Evolutionary conservation across 192 early-diverging fungal species (phyloP).

Genomic region (Umbelopsis vinacea): DNA sequence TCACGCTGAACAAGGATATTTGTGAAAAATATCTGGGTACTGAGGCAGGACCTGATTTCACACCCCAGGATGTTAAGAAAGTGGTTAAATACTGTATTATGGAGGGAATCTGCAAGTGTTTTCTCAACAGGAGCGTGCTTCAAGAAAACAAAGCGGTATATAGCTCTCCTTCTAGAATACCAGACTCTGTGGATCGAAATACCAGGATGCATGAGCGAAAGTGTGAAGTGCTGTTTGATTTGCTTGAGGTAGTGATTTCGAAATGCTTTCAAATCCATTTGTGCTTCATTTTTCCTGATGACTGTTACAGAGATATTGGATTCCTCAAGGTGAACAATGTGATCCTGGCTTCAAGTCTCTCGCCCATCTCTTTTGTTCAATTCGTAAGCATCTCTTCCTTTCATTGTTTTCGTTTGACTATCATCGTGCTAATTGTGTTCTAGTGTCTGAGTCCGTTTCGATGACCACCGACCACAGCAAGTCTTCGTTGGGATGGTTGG

Average conservation of each 20-base stretch:
- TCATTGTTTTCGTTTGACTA: background rate
- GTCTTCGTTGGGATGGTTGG: background rate
- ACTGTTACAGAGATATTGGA: slow-evolving; percentile 12
- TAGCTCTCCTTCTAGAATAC: background rate
- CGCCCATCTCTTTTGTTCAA: slow-evolving; percentile 3
- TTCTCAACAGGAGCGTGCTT: background rate
- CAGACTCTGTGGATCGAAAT: background rate
- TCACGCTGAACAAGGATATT: background rate
- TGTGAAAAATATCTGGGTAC: background rate
- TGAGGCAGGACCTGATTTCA: background rate
- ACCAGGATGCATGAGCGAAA: background rate
- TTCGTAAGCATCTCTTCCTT: background rate
- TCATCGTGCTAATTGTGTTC: background rate
- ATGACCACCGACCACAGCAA: background rate
- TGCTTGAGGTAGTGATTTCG: background rate
- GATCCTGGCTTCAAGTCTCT: background rate
- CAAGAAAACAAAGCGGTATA: background rate
- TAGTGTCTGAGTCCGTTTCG: slow-evolving; percentile 2
- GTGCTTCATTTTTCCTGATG: background rate
- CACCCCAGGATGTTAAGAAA: background rate
- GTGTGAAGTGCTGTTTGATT: background rate
- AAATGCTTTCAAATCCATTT: background rate
- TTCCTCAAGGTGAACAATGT: background rate
- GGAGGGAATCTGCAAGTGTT: slow-evolving; percentile 27
- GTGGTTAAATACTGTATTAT: slow-evolving; percentile 25